phyloP scores from a whole-genome alignment of 176 grass and related monocot genomes.

The Phragmites australis region DNA sequence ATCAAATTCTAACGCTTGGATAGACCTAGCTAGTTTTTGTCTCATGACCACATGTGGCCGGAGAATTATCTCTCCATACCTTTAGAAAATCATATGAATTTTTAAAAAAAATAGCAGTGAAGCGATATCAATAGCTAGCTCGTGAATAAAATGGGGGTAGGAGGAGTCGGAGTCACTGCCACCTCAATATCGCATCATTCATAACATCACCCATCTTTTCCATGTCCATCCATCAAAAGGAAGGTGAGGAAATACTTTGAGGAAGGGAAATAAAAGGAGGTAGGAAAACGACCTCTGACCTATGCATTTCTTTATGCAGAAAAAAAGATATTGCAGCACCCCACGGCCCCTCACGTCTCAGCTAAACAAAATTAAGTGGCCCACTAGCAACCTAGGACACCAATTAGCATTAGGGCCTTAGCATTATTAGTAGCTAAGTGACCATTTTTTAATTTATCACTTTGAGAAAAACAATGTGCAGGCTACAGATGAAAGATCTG shows the following conservation, averaged over 20 bases:
- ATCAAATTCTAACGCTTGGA: too few species aligned
- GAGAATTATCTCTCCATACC: too few species aligned
- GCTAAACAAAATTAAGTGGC: neutral
- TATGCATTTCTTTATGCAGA: conserved; percentile 23
- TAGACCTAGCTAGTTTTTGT: too few species aligned
- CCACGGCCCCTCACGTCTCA: conserved; percentile 22
- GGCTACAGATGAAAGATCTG: neutral
- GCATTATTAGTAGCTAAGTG: neutral
- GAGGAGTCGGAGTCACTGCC: neutral
- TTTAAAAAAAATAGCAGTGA: too few species aligned
- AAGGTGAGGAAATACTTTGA: neutral
- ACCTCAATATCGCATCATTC: conserved; percentile 21
- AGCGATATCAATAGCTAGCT: neutral
- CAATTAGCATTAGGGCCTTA: neutral
- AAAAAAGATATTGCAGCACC: conserved; percentile 6
- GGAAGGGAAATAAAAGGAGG: neutral
- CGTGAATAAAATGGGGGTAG: neutral
- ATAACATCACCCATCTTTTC: conserved; percentile 1
- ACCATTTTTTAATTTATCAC: neutral
- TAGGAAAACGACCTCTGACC: conserved; percentile 35
- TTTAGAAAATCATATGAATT: neutral
- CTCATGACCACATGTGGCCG: too few species aligned
- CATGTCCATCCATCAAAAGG: conserved; percentile 36
- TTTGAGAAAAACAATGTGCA: neutral
- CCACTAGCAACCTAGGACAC: conserved; percentile 1